Conservation (phyloP, 495 filamentous ascomycete species). For the Sporormia fimetaria region DNA sequence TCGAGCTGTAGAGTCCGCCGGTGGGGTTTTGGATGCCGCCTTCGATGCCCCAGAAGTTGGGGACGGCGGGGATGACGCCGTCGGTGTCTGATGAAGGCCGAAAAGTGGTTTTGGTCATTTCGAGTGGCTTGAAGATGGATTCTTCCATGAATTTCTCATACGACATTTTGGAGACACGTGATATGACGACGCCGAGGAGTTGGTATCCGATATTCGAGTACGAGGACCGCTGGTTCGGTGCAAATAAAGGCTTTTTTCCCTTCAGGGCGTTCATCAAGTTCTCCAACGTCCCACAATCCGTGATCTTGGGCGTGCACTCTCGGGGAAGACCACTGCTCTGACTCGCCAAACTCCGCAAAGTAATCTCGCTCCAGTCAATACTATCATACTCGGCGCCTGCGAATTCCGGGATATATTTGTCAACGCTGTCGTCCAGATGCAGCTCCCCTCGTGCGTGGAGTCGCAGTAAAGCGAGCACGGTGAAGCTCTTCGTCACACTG, state of each 20-base stretch:
- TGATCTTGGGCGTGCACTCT: slow-evolving; percentile 12
- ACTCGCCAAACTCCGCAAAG: slow-evolving; percentile 29
- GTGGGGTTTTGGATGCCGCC: slow-evolving; percentile 28
- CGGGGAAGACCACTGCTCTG: slow-evolving; percentile 33
- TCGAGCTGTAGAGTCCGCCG: slow-evolving; percentile 30
- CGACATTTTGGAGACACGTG: slow-evolving; percentile 24
- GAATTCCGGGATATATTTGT: slow-evolving; percentile 27
- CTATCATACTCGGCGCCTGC: slow-evolving; percentile 12
- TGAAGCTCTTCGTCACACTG: slow-evolving; percentile 33
- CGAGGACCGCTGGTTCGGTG: slow-evolving; percentile 29
- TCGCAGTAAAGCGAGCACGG: slow-evolving; percentile 28
- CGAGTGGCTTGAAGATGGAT: slow-evolving; percentile 29
- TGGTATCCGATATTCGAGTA: slow-evolving; percentile 31
- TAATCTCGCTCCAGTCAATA: slow-evolving; percentile 33
- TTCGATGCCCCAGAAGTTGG: slow-evolving; percentile 30
- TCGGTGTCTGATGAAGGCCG: slow-evolving; percentile 25
- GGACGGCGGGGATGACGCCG: slow-evolving; percentile 28
- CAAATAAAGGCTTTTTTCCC: slow-evolving; percentile 25
- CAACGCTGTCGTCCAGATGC: slow-evolving; percentile 29
- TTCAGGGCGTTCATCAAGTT: slow-evolving; percentile 23
- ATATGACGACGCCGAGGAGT: slow-evolving; percentile 30
- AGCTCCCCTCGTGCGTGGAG: slow-evolving; percentile 31
- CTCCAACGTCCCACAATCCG: background rate
- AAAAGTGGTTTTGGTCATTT: slow-evolving; percentile 26
- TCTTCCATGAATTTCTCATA: slow-evolving; percentile 27